Percentiles rank a stretch among this genome's conserved stretches.
Evolutionary conservation across 2,329 filamentous ascomycete species (phyloP).

Genomic region (Fusarium algeriense): DNA sequence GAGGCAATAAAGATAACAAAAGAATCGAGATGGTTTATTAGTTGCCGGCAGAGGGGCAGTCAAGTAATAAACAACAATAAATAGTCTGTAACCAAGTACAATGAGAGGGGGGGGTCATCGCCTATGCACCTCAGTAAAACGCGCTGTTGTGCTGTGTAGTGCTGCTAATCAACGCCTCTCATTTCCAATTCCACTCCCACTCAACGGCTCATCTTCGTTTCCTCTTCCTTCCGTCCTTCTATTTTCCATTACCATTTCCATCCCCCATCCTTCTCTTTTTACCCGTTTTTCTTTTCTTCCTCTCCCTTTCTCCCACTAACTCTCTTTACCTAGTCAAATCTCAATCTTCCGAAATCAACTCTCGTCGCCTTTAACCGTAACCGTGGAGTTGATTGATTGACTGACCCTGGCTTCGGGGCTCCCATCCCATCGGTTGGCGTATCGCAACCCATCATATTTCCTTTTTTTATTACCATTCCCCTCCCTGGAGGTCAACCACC

Average conservation of each 20-base stretch:
- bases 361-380: constrained; percentile 8
- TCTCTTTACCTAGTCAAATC: constrained; percentile 1
- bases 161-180: constrained; percentile 44
- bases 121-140: neutral
- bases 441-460: constrained; percentile 27
- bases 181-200: constrained; percentile 35
- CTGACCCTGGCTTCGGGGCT: constrained; percentile 35
- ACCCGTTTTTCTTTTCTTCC: constrained; percentile 3
- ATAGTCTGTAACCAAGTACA: constrained; percentile 3
- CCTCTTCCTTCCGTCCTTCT: constrained; percentile 5
- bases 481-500: constrained; percentile 46
- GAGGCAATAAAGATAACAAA: neutral
- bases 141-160: constrained; percentile 3
- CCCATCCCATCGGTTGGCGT: constrained; percentile 21
- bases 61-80: constrained; percentile 3
- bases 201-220: constrained; percentile 20
- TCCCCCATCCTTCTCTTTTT: constrained; percentile 3
- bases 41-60: neutral
- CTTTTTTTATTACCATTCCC: constrained; percentile 47
- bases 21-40: neutral
- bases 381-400: constrained; percentile 20
- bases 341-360: constrained; percentile 17
- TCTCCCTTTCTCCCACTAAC: neutral
- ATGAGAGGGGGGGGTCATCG: constrained; percentile 19
- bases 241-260: constrained; percentile 4